Evolutionary conservation across 169 alveolate genomes (phyloP).

Genomic region (Plasmodium falciparum): DNA sequence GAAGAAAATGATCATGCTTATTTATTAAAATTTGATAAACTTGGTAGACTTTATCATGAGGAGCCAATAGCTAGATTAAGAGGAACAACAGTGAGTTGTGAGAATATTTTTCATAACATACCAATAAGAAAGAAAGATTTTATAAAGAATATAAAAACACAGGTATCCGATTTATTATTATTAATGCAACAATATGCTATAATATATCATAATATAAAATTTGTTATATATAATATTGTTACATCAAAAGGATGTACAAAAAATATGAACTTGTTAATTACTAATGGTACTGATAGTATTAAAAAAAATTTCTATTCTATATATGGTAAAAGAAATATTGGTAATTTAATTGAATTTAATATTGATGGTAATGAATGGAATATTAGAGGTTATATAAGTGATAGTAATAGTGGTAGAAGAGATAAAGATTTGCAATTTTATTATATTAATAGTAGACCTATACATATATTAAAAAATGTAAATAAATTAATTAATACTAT

Average conservation of each 20-base stretch:
- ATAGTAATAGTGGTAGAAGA: slow-evolving; percentile 79
- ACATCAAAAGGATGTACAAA: slow-evolving; percentile 34
- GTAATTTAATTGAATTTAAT: slow-evolving; percentile 77
- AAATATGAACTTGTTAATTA: slow-evolving; percentile 47
- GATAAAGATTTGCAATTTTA: slow-evolving; percentile 81
- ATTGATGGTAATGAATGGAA: slow-evolving; percentile 66
- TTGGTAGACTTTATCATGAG: slow-evolving; percentile 78
- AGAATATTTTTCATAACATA: slow-evolving; percentile 65
- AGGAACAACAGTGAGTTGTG: slow-evolving; percentile 78
- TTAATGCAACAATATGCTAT: slow-evolving; percentile 79
- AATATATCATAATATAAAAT: slow-evolving; percentile 58
- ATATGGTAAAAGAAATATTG: slow-evolving; percentile 78
- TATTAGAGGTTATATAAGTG: slow-evolving; percentile 59
- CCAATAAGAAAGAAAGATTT: slow-evolving; percentile 78
- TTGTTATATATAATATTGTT: slow-evolving; percentile 34
- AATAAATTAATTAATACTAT: slow-evolving; percentile 78
- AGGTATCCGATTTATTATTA: slow-evolving; percentile 66
- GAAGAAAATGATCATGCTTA: slow-evolving; percentile 82
- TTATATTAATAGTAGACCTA: slow-evolving; percentile 84
- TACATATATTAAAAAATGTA: slow-evolving; percentile 79
- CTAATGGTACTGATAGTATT: slow-evolving; percentile 68
- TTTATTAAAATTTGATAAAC: slow-evolving; percentile 77
- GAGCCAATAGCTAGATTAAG: slow-evolving; percentile 78
- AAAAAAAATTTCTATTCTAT: slow-evolving; percentile 77
- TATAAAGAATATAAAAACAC: slow-evolving; percentile 75